Evolutionary conservation across 306 rosid species (phyloP), one percentile per base, ranked within the genome.

Genomic region (Lotus japonicus): DNA sequence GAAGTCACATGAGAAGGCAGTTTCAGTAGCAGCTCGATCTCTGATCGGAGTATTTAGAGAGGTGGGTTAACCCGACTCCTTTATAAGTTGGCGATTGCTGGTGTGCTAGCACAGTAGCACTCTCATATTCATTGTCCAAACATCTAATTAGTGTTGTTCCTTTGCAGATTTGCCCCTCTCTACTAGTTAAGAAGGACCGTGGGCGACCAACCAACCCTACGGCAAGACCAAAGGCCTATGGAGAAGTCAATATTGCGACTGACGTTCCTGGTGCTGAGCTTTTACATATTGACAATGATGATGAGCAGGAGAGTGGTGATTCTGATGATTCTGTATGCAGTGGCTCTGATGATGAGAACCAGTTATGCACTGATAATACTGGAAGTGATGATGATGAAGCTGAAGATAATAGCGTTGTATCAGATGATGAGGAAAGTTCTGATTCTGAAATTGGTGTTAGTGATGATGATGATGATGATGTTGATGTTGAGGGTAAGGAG

Each of bases 1-100:
- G 91, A 92, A 92, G 64, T 86, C 97, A 9, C 98, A 84, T 78
- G 95, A 90, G 83, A 92, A 92, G 82, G 89, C 89, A 67, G 84
- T 92, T 75, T 92, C 98, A 67, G 39, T 88, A 12, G 91, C 98
- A 35, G 88, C 98, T 36, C 91, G 96, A 50, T 88, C 98, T 67
- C 86, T 92, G 56, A 84, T 92, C 76, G 81, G 86, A 35, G 79
- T 92, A 73, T 92, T 88, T 79, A 82, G 97, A 79, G 95, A 89
- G 97, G 96, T 92, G 59, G 35, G 26, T 13, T 52, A 18, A 19
- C 28, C 39, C 64, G 38, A 64, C 64, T 77, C 45, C 33, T 11
- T 43, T 55, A 51, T 58, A 61, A 17, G 41, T 42, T 35, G 14
- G 11, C 18, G 38, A 21, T 45, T 48, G 50, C 58, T 15, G 12